phyloP scores from a whole-genome alignment of 192 early-diverging fungal species.

The Coemansia sp. region DNA sequence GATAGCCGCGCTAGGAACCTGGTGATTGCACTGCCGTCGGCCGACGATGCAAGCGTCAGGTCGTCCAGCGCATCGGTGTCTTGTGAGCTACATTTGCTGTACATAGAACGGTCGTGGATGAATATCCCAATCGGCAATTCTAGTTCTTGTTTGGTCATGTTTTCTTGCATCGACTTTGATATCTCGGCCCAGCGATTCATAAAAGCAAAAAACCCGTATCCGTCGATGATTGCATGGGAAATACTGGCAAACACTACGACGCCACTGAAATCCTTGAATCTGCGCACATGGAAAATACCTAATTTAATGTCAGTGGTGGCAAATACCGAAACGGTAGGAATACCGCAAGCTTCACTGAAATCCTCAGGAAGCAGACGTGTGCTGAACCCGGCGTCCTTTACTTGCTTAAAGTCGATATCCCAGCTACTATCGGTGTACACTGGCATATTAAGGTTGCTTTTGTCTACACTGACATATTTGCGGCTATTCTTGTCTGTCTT shows the following conservation, averaged over 20 bases:
- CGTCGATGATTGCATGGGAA: constrained; percentile 20
- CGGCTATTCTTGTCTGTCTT: background rate
- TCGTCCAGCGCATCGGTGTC: background rate
- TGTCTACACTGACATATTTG: constrained; percentile 2
- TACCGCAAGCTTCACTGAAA: background rate
- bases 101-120: background rate
- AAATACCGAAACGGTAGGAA: background rate
- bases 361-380: constrained; percentile 9
- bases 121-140: background rate
- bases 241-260: constrained; percentile 22
- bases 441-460: constrained; percentile 27
- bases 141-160: background rate
- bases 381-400: constrained; percentile 6
- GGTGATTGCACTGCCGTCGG: background rate
- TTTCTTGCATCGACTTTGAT: background rate
- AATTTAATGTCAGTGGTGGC: constrained; percentile 2
- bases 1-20: constrained; percentile 12
- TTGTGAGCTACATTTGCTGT: background rate
- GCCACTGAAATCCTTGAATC: constrained; percentile 24
- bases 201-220: constrained; percentile 19
- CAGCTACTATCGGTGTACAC: constrained; percentile 17
- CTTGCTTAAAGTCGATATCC: constrained; percentile 1
- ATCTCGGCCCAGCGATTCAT: constrained; percentile 23
- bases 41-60: no score
- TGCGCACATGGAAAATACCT: constrained; percentile 7